Base-by-base conservation (phyloP, 352 stramenopile species). In the Phytopythium chamaehyphon region DNA sequence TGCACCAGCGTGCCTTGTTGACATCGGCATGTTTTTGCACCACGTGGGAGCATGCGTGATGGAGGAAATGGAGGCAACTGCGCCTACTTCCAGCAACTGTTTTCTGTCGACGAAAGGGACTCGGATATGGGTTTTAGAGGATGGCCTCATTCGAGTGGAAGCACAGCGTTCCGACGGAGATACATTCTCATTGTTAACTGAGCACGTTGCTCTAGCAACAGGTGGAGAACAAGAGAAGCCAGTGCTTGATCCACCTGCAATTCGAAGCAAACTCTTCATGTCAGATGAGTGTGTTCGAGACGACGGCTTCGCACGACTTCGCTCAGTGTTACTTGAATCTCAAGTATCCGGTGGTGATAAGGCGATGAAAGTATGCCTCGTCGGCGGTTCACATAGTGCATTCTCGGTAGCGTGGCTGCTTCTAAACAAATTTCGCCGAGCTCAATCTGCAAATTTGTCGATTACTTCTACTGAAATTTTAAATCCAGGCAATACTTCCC, bases 391-490 rank as follows among this genome's bases (percentile, higher is more conserved):
- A 0, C 85, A 96, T 64, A 93, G 79, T 33, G 85, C 86, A 2
- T 96, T 96, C 51, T 93, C 79, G 0, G 77, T 90, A 4, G 77
- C 77, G 6, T 94, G 81, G 85, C 57, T 91, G 36, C 67, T 90
- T 36, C 55, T 96, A 23, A 83, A 93, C 57, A 83, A 71, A 18
- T 72, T 80, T 16, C 62, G 48, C 18, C 40, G 33, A 8, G 18
- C 45, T 1, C 14, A 9, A 15, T 44, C 33, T 4, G 8, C n/a
- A 2, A 24, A 2, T 9, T 15, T 23, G 8, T 16, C 3, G 12
- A 12, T 14, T 0, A 53, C 28, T 35, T 18, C 19, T 22, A 22
- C 23, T 37, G 23, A 23, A 8, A 19, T 26, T 19, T 15, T 15
- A 21, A 10, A 10, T 5, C 18, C 26, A 11, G 26, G 28, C 9